phyloP scores from a whole-genome alignment of 306 rosid genomes.

The Cucumis melo region DNA sequence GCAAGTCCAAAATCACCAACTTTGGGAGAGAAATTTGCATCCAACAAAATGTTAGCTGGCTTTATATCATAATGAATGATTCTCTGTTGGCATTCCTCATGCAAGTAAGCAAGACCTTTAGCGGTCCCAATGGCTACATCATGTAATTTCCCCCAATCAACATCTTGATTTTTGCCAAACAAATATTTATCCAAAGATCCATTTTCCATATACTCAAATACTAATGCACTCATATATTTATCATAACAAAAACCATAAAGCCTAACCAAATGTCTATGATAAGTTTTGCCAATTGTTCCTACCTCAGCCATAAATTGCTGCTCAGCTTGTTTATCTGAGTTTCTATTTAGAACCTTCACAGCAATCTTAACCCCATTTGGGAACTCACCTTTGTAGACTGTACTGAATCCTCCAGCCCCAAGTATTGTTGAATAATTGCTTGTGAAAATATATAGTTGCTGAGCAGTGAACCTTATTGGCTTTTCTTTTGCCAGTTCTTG shows the following conservation, averaged over 20 bases:
- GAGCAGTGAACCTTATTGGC: neutral
- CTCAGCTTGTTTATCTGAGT: slow-evolving; percentile 20
- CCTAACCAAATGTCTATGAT: slow-evolving; percentile 31
- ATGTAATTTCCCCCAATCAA: slow-evolving; percentile 24
- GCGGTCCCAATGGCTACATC: slow-evolving; percentile 40
- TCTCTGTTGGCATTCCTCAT: slow-evolving; percentile 30
- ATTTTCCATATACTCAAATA: slow-evolving; percentile 32
- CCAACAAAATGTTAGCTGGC: slow-evolving; percentile 40
- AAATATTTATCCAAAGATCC: slow-evolving; percentile 37
- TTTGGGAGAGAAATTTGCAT: slow-evolving; percentile 21
- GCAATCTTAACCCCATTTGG: slow-evolving; percentile 22
- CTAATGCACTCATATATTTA: slow-evolving; percentile 21
- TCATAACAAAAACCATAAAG: slow-evolving; percentile 35
- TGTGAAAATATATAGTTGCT: neutral
- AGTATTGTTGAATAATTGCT: neutral
- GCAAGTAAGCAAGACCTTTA: slow-evolving; percentile 30
- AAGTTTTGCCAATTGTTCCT: slow-evolving; percentile 16
- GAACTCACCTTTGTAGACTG: slow-evolving; percentile 22
- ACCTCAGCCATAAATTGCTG: slow-evolving; percentile 29
- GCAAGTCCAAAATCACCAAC: slow-evolving; percentile 49
- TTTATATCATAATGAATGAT: slow-evolving; percentile 48
- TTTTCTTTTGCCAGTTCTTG: neutral
- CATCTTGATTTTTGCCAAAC: slow-evolving; percentile 6
- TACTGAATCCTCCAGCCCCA: slow-evolving; percentile 37
- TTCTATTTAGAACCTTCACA: slow-evolving; percentile 27